Evolutionary conservation across 805 yeast genomes (phyloP), one percentile per base, ranked within the genome.

Genomic region (Saturnispora sanitii): DNA sequence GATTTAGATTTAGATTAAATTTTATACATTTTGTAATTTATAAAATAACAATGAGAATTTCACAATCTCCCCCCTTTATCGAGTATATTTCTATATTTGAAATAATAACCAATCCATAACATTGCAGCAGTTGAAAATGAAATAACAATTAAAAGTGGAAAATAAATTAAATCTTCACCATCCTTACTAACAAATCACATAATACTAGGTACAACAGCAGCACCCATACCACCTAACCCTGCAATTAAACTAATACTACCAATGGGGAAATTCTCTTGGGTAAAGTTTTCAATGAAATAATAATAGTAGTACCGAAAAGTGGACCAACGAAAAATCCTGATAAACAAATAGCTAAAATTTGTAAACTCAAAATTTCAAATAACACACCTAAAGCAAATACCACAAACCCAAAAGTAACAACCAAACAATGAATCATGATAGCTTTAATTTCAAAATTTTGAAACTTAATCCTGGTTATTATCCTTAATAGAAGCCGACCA

Each of bases 201-300:
- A 2, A 75, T 40, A 46, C 76, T 80, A 1, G 94, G 92, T 6
- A 83, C 46, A 0, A 74, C 67, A 0, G 94, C 90, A n/a, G 82
- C 82, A 1, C 94, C 95, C 13, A 79, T 75, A 3, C 92, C 88
- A 6, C 94, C 94, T 45, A 83, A 55, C 0, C 92, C 87, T 42
- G 87, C 77, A 17, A 81, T 74, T 40, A 82, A 65, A 0, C 94
- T 88, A 7, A 85, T 69, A 1, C 86, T 88, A 15, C 75, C 60
- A 8, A 82, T 72, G 40, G n/a, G n/a, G 81, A 82, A 39, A 71
- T 60, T 31, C 66, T 67, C 21, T 62, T 58, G 0, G 94, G 94
- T 33, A 85, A 56, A 2, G 76, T 62, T 41, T 76, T 74, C 35
- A 82, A 58, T 1, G 85, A 68, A 8, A 79, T 71, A 12, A 81